Conservation (phyloP, 2,329 filamentous ascomycete genomes). For the Fusarium succisae region DNA sequence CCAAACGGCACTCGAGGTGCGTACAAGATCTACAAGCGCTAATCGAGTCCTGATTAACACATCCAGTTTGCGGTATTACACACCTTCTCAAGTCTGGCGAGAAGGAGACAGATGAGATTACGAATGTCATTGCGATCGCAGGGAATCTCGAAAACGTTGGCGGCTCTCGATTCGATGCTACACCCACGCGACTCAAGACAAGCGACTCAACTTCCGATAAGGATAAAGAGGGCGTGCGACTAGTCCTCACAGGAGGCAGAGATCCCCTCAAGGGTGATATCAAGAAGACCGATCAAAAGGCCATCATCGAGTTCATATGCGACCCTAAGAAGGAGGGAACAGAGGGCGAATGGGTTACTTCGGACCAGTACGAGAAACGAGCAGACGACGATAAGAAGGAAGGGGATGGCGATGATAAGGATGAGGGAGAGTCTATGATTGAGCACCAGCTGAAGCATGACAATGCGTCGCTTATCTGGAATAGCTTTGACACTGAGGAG, state of each 20-base stretch:
- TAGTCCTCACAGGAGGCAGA: slow-evolving; percentile 72
- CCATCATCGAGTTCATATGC: slow-evolving; percentile 87
- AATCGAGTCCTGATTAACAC: slow-evolving; percentile 8
- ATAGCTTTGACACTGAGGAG: slow-evolving; percentile 72
- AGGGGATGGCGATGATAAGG: slow-evolving; percentile 50
- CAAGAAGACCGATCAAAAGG: slow-evolving; percentile 70
- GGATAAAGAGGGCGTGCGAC: slow-evolving; percentile 74
- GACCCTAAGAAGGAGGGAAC: slow-evolving; percentile 76
- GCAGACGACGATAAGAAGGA: slow-evolving; percentile 49
- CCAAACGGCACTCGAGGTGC: slow-evolving; percentile 74
- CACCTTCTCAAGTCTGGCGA: slow-evolving; percentile 61
- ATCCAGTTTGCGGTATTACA: slow-evolving; percentile 78
- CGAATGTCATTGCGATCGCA: slow-evolving; percentile 75
- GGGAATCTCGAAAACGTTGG: slow-evolving; percentile 71
- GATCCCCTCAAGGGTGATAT: slow-evolving; percentile 56
- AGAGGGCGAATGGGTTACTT: slow-evolving; percentile 72
- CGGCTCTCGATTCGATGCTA: slow-evolving; percentile 70
- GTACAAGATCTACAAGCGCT: slow-evolving; percentile 32
- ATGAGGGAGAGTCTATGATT: slow-evolving; percentile 52
- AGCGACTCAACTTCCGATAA: slow-evolving; percentile 71
- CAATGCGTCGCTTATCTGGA: slow-evolving; percentile 75
- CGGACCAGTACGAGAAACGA: slow-evolving; percentile 62
- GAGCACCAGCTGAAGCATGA: slow-evolving; percentile 65
- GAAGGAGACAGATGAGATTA: slow-evolving; percentile 35
- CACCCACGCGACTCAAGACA: slow-evolving; percentile 71